Evolutionary conservation across 768 basidiomycete species (phyloP).

Genomic region (Cystofilobasidium capitatum): DNA sequence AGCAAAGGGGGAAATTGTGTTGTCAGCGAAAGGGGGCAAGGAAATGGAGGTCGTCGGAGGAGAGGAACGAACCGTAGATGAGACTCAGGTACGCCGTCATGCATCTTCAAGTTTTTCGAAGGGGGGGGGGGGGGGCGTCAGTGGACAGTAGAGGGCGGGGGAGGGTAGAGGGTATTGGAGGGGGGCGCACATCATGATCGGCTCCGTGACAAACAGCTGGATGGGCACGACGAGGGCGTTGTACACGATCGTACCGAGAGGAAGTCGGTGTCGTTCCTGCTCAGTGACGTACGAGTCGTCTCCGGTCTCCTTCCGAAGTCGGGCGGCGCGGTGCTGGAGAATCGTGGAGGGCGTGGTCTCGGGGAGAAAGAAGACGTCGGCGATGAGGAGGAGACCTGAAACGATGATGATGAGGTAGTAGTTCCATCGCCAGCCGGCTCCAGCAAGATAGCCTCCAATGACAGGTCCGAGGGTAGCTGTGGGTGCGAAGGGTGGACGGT

Average conservation of each 20-base stretch:
- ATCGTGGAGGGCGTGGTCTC: conserved; percentile 16
- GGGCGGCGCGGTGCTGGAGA: conserved; percentile 12
- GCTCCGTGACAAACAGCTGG: conserved; percentile 34
- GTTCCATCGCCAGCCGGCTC: conserved; percentile 5
- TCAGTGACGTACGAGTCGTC: conserved; percentile 30
- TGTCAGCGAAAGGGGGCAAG: neutral
- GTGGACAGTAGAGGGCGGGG: neutral
- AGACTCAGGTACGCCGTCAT: conserved; percentile 1
- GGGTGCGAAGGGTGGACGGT: neutral
- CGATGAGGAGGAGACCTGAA: neutral
- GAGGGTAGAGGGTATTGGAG: no score
- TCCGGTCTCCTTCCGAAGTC: conserved; percentile 30
- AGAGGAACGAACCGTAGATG: neutral
- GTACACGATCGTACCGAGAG: conserved; percentile 31
- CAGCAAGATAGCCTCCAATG: conserved; percentile 10
- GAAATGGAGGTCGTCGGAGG: neutral
- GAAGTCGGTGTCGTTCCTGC: conserved; percentile 32
- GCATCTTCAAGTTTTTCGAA: no score
- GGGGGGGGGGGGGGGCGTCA: no score
- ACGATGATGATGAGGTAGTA: conserved; percentile 3
- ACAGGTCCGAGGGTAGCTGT: neutral
- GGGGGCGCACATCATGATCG: no score
- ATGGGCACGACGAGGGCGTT: conserved; percentile 33
- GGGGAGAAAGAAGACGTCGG: conserved; percentile 5
- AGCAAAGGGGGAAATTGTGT: neutral